These are phyloP conservation scores for Zasmidium citrigriseum DNA, from an alignment of 2,329 filamentous ascomycete species.

Conservation along the genomic window DNA sequence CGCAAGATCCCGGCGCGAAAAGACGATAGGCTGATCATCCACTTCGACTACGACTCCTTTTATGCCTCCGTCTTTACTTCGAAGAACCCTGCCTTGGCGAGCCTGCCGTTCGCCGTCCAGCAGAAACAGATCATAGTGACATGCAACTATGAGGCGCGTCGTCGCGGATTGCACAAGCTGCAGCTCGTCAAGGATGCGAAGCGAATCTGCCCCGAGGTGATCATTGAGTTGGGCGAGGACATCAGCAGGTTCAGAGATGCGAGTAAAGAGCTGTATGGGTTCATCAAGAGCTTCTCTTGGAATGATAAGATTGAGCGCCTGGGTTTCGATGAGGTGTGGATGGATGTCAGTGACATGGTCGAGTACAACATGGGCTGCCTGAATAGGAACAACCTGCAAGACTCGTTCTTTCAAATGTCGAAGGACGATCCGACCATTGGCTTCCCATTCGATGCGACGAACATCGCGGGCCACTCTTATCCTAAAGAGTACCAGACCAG, in stretches of 20 bases:
- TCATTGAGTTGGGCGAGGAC: constrained; percentile 86
- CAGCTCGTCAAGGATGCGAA: constrained; percentile 83
- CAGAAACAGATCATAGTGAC: constrained; percentile 90
- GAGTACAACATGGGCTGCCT: constrained; percentile 76
- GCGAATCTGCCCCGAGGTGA: constrained; percentile 76
- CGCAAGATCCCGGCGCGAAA: constrained; percentile 43
- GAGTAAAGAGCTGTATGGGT: constrained; percentile 76
- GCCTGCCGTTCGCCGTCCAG: constrained; percentile 76
- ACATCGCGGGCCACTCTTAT: constrained; percentile 65
- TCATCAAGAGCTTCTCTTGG: constrained; percentile 75
- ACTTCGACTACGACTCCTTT: constrained; percentile 91
- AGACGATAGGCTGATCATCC: constrained; percentile 71
- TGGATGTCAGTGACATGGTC: constrained; percentile 84
- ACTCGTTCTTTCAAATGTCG: constrained; percentile 80
- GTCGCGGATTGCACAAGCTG: constrained; percentile 71
- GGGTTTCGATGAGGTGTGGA: constrained; percentile 82
- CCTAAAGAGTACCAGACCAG: constrained; percentile 37
- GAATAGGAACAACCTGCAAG: constrained; percentile 62
- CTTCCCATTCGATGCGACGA: constrained; percentile 74
- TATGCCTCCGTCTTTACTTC: constrained; percentile 90
- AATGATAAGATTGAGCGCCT: constrained; percentile 75
- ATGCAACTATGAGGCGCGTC: constrained; percentile 89
- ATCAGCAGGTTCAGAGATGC: constrained; percentile 80
- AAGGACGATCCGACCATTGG: constrained; percentile 73
- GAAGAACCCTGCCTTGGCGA: constrained; percentile 71